phyloP scores from a whole-genome alignment of 352 stramenopile genomes.

The Aphanomyces cochlioides region DNA sequence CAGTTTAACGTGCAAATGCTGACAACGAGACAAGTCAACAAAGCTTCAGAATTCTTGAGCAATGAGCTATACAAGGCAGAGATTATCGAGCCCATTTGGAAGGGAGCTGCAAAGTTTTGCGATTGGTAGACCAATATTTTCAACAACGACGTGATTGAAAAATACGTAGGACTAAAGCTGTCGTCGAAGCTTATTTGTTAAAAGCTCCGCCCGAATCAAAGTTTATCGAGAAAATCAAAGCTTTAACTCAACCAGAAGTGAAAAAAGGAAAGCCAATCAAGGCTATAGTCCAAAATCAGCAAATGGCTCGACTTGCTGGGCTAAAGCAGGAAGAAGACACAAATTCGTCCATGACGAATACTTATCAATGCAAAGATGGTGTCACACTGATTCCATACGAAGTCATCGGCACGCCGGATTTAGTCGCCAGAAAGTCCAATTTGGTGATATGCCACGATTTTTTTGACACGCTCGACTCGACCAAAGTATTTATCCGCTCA shows the following conservation, averaged over 20 bases:
- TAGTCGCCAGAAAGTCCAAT: constrained; percentile 66
- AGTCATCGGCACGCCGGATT: constrained; percentile 63
- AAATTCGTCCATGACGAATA: constrained; percentile 1
- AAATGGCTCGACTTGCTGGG: constrained; percentile 68
- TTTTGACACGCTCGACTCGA: constrained; percentile 90
- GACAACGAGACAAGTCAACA: constrained; percentile 36
- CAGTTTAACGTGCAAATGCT: constrained; percentile 46
- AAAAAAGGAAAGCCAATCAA: constrained; percentile 9
- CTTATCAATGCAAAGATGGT: constrained; percentile 71
- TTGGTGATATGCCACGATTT: constrained; percentile 91
- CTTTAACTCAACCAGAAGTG: neutral
- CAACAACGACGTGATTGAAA: neutral
- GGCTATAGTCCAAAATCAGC: constrained; percentile 56
- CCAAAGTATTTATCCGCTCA: constrained; percentile 81
- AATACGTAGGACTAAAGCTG: constrained; percentile 45
- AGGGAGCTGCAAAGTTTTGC: constrained; percentile 83
- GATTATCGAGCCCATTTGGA: constrained; percentile 76
- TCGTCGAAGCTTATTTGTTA: constrained; percentile 62
- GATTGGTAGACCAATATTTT: constrained; percentile 55
- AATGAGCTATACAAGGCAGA: constrained; percentile 64
- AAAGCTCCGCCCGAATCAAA: constrained; percentile 1
- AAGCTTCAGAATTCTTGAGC: constrained; percentile 46
- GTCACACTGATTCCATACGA: constrained; percentile 80
- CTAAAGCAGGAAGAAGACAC: constrained; percentile 37
- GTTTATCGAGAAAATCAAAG: neutral